Conservation (phyloP, 2,329 filamentous ascomycete species). For the Beauveria brongniartii region DNA sequence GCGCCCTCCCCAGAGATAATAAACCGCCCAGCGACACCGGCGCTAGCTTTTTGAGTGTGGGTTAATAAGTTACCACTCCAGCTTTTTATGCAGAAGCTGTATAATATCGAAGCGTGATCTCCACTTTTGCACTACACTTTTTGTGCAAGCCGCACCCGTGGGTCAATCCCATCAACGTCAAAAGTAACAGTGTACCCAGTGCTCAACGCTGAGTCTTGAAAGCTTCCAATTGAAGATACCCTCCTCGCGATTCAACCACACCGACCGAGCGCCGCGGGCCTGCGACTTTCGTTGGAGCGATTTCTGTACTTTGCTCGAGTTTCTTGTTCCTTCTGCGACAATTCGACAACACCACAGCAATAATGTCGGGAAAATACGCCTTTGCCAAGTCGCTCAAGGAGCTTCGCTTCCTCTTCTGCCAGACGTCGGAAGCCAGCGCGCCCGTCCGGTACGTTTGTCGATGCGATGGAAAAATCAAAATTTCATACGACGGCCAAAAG, state of each 20-base stretch:
- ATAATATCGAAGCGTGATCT: background rate
- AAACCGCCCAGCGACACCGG: slow-evolving; percentile 12
- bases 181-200: background rate
- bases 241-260: background rate
- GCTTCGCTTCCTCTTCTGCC: slow-evolving; percentile 95
- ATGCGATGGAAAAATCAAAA: too few species aligned
- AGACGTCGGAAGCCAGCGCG: slow-evolving; percentile 84
- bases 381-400: slow-evolving; percentile 87
- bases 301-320: background rate
- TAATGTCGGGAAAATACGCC: slow-evolving; percentile 89
- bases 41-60: background rate
- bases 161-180: slow-evolving; percentile 3
- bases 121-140: slow-evolving; percentile 2
- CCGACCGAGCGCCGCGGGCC: background rate
- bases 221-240: slow-evolving; percentile 2
- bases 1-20: slow-evolving; percentile 4
- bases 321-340: background rate
- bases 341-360: slow-evolving; percentile 8
- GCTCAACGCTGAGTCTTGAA: background rate
- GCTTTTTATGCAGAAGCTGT: background rate
- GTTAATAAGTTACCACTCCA: too few species aligned
- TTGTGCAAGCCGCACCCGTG: background rate
- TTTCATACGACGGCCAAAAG: background rate
- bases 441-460: slow-evolving; percentile 61
- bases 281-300: background rate